Evolutionary conservation across 2,329 filamentous ascomycete species (phyloP).

Genomic region (Acephala macrosclerotiorum): DNA sequence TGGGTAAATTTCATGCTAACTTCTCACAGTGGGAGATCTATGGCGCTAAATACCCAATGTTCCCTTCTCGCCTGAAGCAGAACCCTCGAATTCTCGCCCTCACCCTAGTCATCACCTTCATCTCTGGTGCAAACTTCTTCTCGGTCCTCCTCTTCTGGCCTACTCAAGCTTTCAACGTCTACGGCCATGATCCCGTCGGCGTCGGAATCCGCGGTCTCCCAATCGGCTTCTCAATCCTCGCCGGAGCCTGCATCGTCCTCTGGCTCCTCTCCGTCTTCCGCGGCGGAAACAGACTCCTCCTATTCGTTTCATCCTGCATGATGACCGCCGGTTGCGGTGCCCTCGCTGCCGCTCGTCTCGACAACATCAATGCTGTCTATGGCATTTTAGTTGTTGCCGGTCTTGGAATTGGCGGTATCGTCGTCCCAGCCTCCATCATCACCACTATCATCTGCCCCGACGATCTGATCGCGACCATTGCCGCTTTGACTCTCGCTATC

Average conservation of each 20-base stretch:
- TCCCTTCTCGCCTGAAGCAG: constrained; percentile 59
- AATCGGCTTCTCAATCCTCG: constrained; percentile 68
- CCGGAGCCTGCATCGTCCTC: constrained; percentile 65
- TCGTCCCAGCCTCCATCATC: constrained; percentile 73
- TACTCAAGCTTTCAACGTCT: constrained; percentile 69
- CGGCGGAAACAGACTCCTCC: constrained; percentile 65
- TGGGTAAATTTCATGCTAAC: no score
- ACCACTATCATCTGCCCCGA: constrained; percentile 74
- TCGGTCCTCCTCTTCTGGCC: constrained; percentile 61
- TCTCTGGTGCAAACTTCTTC: constrained; percentile 61
- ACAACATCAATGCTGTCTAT: constrained; percentile 63
- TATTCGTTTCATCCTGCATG: constrained; percentile 64
- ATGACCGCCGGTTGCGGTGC: constrained; percentile 70
- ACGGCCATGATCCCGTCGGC: constrained; percentile 67
- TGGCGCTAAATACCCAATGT: constrained; percentile 54
- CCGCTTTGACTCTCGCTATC: constrained; percentile 73
- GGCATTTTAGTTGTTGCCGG: constrained; percentile 66
- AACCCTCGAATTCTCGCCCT: constrained; percentile 58
- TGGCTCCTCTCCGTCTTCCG: constrained; percentile 62
- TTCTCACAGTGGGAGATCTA: constrained; percentile 56
- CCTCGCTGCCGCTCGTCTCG: constrained; percentile 55
- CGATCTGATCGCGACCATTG: constrained; percentile 73
- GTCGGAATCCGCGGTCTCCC: constrained; percentile 72
- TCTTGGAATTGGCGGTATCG: constrained; percentile 71
- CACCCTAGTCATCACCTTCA: constrained; percentile 64